Evolutionary conservation across 2,329 filamentous ascomycete genomes (phyloP).

Genomic region (Immersiporthe knoxdaviesiana): DNA sequence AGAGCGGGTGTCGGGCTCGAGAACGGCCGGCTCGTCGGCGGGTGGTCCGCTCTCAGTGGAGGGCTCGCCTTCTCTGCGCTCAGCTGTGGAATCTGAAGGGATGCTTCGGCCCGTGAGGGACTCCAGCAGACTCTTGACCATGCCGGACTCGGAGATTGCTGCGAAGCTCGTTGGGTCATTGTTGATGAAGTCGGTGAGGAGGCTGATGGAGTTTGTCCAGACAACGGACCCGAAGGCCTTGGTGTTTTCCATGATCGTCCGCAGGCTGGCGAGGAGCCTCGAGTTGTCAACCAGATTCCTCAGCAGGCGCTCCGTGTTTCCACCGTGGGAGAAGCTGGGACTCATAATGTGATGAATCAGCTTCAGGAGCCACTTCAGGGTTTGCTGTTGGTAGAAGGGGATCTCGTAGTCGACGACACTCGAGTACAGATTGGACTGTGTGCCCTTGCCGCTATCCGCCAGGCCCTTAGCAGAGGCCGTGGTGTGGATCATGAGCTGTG

Average conservation of each 20-base stretch:
- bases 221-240: slow-evolving; percentile 85
- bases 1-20: slow-evolving; percentile 46
- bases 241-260: slow-evolving; percentile 80
- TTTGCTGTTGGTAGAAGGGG: slow-evolving; percentile 90
- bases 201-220: slow-evolving; percentile 92
- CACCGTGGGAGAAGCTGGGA: slow-evolving; percentile 68
- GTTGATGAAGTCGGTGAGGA: slow-evolving; percentile 95
- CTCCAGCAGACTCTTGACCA: slow-evolving; percentile 84
- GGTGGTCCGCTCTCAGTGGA: slow-evolving; percentile 39
- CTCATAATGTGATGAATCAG: slow-evolving; percentile 96
- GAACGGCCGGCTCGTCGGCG: slow-evolving; percentile 43
- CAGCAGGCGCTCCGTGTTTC: slow-evolving; percentile 85
- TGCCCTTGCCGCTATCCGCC: slow-evolving; percentile 71
- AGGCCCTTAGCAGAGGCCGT: slow-evolving; percentile 71
- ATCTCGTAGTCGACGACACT: slow-evolving; percentile 90
- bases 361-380: slow-evolving; percentile 90
- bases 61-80: slow-evolving; percentile 30
- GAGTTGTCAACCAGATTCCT: slow-evolving; percentile 95
- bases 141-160: slow-evolving; percentile 89
- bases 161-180: slow-evolving; percentile 98
- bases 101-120: slow-evolving; percentile 68
- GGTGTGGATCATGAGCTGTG: slow-evolving; percentile 81
- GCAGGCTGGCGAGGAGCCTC: slow-evolving; percentile 76
- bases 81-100: slow-evolving; percentile 39
- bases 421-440: slow-evolving; percentile 70